phyloP scores from a whole-genome alignment of 768 basidiomycete genomes.

The Lentinula aciculospora region DNA sequence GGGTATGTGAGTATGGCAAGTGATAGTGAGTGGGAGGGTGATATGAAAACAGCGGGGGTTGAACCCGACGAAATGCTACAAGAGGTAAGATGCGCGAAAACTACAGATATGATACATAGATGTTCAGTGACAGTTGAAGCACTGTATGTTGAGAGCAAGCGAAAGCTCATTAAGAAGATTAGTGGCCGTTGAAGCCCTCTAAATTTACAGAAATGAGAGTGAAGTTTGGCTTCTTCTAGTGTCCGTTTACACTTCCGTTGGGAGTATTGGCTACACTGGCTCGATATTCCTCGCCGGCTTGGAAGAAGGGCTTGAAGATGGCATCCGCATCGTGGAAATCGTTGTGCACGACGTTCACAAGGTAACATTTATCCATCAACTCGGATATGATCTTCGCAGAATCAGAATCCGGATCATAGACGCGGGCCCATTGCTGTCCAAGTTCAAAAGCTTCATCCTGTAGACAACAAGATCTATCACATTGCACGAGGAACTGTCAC shows the following conservation, averaged over 20 bases:
- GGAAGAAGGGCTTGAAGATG: constrained; percentile 85
- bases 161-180: constrained; percentile 8
- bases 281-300: constrained; percentile 61
- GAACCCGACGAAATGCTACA: constrained; percentile 62
- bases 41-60: constrained; percentile 67
- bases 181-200: neutral
- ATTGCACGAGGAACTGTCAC: neutral
- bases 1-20: constrained; percentile 16
- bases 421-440: constrained; percentile 83
- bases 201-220: neutral
- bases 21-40: neutral
- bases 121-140: constrained; percentile 1
- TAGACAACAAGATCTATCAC: constrained; percentile 8
- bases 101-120: constrained; percentile 1
- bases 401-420: constrained; percentile 75
- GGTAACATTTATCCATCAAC: constrained; percentile 75
- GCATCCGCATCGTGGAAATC: constrained; percentile 82
- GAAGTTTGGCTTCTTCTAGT: constrained; percentile 16
- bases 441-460: constrained; percentile 94
- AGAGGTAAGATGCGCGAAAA: constrained; percentile 20
- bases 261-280: constrained; percentile 29
- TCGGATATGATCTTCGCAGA: constrained; percentile 71
- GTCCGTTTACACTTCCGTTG: constrained; percentile 27
- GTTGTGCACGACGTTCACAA: constrained; percentile 96
- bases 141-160: neutral